phyloP scores from a whole-genome alignment of 176 grass and related monocot species.

The Triticum dicoccoides region DNA sequence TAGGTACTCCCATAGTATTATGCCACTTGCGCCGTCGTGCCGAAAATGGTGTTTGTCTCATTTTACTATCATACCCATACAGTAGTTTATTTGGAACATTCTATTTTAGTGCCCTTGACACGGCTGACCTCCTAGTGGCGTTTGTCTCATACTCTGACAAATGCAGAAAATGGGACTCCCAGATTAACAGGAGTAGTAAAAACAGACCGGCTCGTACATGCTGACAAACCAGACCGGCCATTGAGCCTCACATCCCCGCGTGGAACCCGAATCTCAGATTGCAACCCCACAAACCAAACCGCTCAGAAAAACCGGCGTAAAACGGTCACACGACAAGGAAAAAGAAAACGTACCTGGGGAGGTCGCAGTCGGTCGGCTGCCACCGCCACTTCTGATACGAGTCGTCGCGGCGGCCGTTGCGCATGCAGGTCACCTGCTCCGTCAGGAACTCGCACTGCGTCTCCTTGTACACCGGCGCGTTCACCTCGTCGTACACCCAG shows the following conservation, averaged over 20 bases:
- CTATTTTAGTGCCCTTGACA: too few species aligned
- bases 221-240: background rate
- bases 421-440: slow-evolving; percentile 98
- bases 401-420: slow-evolving; percentile 87
- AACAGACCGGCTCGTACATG: background rate
- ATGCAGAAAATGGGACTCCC: background rate
- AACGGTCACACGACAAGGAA: background rate
- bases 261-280: background rate
- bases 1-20: too few species aligned
- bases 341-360: slow-evolving; percentile 48
- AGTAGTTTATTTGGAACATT: too few species aligned
- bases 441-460: slow-evolving; percentile 86
- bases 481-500: slow-evolving; percentile 87
- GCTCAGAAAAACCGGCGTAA: background rate
- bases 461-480: slow-evolving; percentile 78
- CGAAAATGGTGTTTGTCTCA: too few species aligned
- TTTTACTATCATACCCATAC: too few species aligned
- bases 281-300: background rate
- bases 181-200: too few species aligned
- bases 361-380: slow-evolving; percentile 74
- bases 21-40: too few species aligned
- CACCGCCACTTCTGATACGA: slow-evolving; percentile 89
- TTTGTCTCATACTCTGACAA: background rate
- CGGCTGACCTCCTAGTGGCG: too few species aligned
- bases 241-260: background rate